Evolutionary conservation across 1,139 yeast genomes (phyloP), one percentile per base, ranked within the genome.

Genomic region (Blastobotrys illinoisensis): DNA sequence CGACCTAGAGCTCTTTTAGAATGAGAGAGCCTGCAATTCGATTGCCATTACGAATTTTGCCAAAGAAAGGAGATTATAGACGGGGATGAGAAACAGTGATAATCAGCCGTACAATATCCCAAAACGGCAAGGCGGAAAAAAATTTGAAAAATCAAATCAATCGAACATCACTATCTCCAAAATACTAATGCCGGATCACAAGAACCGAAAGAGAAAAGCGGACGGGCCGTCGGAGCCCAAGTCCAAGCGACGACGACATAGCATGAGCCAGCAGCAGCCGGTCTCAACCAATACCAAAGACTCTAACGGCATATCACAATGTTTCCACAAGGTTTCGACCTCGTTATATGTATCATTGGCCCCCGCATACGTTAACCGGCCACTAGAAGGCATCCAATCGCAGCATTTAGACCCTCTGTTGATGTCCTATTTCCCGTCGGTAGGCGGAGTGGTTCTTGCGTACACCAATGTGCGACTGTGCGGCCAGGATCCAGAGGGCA

Each of bases 381-480:
- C 97, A 5, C 69, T 84, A 32, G 81, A 81, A 58, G 99, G 98
- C 36, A 79, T 91, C 60, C 83, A 83, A 69, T 77, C 83, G 45
- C 97, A 91, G 73, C 98, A 93, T 72, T 74, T 93, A 62, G 97
- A 93, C 67, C 91, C 95, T 5, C 75, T 93, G 71, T 75, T 93
- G 44, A 88, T 93, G 96, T 83, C 86, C 49, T 89, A 86, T 68
- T 85, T 81, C 63, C 73, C 82, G 18, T 79, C 82, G 46, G 86
- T 86, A 2, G 80, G 81, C 48, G 99, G 99, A 20, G 91, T 93
- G 16, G 86, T 93, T 9, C 74, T 93, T 57, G 85, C 95, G 3
- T 90, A 90, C 69, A 79, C 79, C 60, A 83, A 88, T 61, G 73
- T 90, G 48, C 71, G 76, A 47, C 69, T 82, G 26, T 64, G 75